A percentile compares a stretch with the other conserved stretches of the same genome.
Evolutionary conservation across 345 rosid genomes (phyloP).

Genomic region (Boechera divaricarpa): DNA sequence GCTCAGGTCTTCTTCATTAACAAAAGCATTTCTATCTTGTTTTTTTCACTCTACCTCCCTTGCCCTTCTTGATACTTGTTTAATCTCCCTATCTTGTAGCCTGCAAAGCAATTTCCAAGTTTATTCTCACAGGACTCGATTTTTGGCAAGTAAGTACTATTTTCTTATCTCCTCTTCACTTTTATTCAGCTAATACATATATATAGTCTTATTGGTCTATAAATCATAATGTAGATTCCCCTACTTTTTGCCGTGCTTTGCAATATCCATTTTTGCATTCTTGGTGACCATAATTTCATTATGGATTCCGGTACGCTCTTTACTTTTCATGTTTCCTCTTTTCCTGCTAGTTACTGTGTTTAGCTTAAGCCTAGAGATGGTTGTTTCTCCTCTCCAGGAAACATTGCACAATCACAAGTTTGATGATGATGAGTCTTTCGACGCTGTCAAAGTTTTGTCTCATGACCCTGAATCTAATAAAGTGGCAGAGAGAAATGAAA

Average conservation of each 20-base stretch:
- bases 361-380: conserved; percentile 27
- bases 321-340: neutral
- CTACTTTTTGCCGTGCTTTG: conserved; percentile 73
- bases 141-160: conserved; percentile 63
- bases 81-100: conserved; percentile 49
- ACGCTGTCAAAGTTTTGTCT: conserved; percentile 54
- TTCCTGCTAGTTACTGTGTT: conserved; percentile 4
- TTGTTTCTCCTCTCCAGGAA: conserved; percentile 53
- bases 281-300: conserved; percentile 54
- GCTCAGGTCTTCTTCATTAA: conserved; percentile 74
- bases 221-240: conserved; percentile 68
- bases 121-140: conserved; percentile 69
- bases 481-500: conserved; percentile 35
- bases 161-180: conserved; percentile 3
- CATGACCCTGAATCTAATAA: conserved; percentile 41
- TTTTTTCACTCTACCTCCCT: neutral
- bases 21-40: neutral
- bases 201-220: conserved; percentile 20
- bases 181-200: neutral
- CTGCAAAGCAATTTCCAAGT: conserved; percentile 81
- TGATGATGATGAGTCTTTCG: conserved; percentile 47
- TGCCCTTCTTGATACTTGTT: conserved; percentile 27
- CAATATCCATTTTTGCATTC: conserved; percentile 67
- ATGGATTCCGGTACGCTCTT: conserved; percentile 76
- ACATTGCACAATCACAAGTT: conserved; percentile 67